These are phyloP conservation scores for Dimargaris cristalligena DNA, from an alignment of 192 early-diverging fungal genomes.

Conservation along the genomic window DNA sequence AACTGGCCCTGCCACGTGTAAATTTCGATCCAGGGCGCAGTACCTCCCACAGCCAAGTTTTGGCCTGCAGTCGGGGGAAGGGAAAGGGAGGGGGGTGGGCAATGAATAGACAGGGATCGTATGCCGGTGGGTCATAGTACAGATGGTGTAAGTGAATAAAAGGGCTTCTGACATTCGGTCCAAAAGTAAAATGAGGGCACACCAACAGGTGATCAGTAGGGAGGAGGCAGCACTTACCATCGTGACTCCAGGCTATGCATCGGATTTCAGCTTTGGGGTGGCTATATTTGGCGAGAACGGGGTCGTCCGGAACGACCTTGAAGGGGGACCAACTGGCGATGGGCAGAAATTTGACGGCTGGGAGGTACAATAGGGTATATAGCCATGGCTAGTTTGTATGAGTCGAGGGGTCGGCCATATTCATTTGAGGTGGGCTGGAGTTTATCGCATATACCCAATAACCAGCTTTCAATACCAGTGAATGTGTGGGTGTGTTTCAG, in stretches of 20 bases:
- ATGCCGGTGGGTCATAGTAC: background rate
- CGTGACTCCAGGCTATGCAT: conserved; percentile 5
- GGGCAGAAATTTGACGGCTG: background rate
- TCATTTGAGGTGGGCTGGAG: no score
- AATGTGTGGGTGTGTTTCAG: no score
- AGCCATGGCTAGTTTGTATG: no score
- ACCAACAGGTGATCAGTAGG: background rate
- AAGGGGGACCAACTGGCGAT: background rate
- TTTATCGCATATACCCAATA: no score
- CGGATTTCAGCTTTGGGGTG: background rate
- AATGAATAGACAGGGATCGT: background rate
- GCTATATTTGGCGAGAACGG: background rate
- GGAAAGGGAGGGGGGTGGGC: no score
- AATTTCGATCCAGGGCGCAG: conserved; percentile 3
- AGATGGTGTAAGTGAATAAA: background rate
- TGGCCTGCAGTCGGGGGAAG: conserved; percentile 3
- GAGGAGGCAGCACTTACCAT: background rate
- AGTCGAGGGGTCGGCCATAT: no score
- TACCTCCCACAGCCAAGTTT: conserved; percentile 2
- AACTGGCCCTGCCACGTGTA: conserved; percentile 1
- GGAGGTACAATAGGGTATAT: no score
- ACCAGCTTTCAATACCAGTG: no score
- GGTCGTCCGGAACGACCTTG: background rate
- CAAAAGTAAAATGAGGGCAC: background rate
- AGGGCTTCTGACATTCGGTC: background rate